phyloP scores from a whole-genome alignment of 1,139 yeast species.

The Candida labiduridarum region DNA sequence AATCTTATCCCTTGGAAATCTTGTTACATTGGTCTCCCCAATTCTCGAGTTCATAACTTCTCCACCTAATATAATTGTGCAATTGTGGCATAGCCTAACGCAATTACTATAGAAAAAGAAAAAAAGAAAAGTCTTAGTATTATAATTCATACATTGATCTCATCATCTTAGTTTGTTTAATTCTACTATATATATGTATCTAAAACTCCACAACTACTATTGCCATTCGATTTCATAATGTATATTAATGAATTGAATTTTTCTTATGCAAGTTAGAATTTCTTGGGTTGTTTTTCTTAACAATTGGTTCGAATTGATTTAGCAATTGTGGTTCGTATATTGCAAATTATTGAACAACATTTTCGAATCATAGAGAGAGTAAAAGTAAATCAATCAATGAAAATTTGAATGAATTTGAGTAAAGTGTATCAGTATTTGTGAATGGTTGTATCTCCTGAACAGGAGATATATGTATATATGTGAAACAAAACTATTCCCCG shows the following conservation, averaged over 20 bases:
- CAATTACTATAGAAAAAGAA: background rate
- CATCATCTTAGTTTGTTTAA: background rate
- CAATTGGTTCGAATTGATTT: background rate
- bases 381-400: too few species aligned
- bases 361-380: background rate
- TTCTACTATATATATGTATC: too few species aligned
- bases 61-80: background rate
- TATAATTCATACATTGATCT: background rate
- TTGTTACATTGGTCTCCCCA: background rate
- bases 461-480: too few species aligned
- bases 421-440: too few species aligned
- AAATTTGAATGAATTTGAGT: too few species aligned
- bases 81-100: conserved; percentile 4
- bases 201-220: too few species aligned
- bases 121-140: background rate
- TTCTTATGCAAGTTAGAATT: background rate
- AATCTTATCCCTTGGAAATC: too few species aligned
- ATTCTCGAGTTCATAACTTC: background rate
- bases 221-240: too few species aligned
- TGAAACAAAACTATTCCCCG: too few species aligned
- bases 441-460: too few species aligned
- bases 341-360: background rate
- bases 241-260: background rate
- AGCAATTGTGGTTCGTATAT: conserved; percentile 1
- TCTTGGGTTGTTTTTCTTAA: background rate